These are phyloP conservation scores for Blastocystis sp. DNA, from an alignment of 352 stramenopile species.

Conservation along the genomic window DNA sequence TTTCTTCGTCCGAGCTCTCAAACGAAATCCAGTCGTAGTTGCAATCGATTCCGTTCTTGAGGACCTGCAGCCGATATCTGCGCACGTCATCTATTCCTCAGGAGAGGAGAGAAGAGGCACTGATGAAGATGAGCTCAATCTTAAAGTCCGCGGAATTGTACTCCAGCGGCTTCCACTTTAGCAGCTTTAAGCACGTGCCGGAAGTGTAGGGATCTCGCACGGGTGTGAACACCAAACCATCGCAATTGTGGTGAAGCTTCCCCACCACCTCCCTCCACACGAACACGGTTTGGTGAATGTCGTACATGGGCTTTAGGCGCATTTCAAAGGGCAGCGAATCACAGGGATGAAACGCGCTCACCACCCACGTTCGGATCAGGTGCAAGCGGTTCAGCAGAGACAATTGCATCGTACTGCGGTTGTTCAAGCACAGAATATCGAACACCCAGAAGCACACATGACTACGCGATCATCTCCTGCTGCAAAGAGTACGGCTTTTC, in stretches of 20 bases:
- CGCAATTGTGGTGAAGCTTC: conserved; percentile 46
- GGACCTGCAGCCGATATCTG: conserved; percentile 21
- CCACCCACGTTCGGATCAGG: conserved; percentile 39
- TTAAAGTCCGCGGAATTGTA: conserved; percentile 66
- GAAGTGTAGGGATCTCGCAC: conserved; percentile 25
- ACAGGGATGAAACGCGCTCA: conserved; percentile 9
- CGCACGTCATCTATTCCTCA: conserved; percentile 15
- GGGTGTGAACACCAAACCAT: conserved; percentile 64
- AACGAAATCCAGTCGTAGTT: conserved; percentile 62
- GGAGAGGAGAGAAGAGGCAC: not conserved
- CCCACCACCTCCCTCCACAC: conserved; percentile 61
- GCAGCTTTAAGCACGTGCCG: conserved; percentile 25
- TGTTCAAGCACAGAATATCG: conserved; percentile 57
- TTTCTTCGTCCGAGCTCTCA: conserved; percentile 33
- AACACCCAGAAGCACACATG: conserved; percentile 67
- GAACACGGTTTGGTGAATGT: conserved; percentile 60
- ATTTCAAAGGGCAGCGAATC: conserved; percentile 52
- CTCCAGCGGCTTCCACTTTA: conserved; percentile 66
- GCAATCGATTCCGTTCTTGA: conserved; percentile 20
- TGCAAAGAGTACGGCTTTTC: not conserved
- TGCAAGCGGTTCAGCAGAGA: conserved; percentile 58
- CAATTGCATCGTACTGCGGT: conserved; percentile 8
- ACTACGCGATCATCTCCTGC: not conserved
- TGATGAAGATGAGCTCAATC: not conserved
- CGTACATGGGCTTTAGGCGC: conserved; percentile 67